phyloP scores from a whole-genome alignment of 331 rosid genomes.

The Rhamnella rubrinervis region DNA sequence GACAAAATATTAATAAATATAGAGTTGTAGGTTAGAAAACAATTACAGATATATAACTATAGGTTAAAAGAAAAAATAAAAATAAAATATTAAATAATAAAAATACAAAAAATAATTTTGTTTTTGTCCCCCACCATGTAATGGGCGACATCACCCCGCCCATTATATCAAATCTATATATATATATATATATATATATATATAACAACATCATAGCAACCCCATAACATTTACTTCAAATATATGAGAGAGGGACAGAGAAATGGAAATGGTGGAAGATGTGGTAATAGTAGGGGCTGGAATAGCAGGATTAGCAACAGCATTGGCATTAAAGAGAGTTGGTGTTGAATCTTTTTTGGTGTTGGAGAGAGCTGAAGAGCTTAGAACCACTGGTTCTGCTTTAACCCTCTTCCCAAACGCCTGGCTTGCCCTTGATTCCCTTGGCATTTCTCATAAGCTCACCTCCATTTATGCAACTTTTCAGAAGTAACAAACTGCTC shows the following conservation, averaged over 20 bases:
- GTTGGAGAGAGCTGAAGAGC: not conserved
- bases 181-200: too few species aligned
- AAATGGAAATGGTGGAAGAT: not conserved
- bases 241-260: not conserved
- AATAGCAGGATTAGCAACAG: not conserved
- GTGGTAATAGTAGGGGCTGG: not conserved
- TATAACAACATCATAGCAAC: too few species aligned
- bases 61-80: too few species aligned
- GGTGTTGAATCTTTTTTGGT: not conserved
- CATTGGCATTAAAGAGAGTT: not conserved
- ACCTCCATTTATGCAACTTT: not conserved
- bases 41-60: too few species aligned
- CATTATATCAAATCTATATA: too few species aligned
- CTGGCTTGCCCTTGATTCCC: not conserved
- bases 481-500: not conserved
- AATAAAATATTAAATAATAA: too few species aligned
- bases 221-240: too few species aligned
- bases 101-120: too few species aligned
- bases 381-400: not conserved
- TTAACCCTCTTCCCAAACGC: not conserved
- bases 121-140: too few species aligned
- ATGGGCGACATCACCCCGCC: too few species aligned
- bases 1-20: too few species aligned
- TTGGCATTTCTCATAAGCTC: not conserved
- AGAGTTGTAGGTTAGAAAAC: too few species aligned